A percentile compares a stretch with the other conserved stretches of the same genome.
These are phyloP conservation scores for Cladosporium halotolerans DNA, from an alignment of 2,329 filamentous ascomycete genomes.

Conservation along the genomic window DNA sequence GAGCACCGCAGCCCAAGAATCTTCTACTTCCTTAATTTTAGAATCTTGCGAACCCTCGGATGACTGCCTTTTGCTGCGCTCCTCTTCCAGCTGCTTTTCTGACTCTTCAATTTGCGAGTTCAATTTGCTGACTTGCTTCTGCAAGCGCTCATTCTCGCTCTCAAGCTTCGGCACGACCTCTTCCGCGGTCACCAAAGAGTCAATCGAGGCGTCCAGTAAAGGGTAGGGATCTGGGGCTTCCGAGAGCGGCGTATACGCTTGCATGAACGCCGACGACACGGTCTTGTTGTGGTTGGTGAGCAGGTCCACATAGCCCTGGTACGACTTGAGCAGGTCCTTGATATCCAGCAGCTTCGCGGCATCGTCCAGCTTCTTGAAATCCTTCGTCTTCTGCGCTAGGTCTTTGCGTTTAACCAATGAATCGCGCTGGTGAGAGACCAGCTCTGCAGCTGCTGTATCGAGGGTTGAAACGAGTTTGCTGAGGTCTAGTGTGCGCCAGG, in stretches of 20 bases:
- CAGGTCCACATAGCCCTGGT: constrained; percentile 95
- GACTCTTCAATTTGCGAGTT: constrained; percentile 77
- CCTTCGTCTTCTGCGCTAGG: constrained; percentile 97
- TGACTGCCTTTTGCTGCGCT: constrained; percentile 64
- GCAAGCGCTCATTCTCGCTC: constrained; percentile 83
- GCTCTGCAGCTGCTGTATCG: constrained; percentile 89
- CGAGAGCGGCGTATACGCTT: constrained; percentile 85
- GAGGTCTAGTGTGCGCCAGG: constrained; percentile 91
- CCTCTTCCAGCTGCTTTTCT: constrained; percentile 72
- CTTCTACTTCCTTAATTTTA: constrained; percentile 82
- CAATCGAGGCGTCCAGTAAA: constrained; percentile 89
- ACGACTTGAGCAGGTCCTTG: constrained; percentile 79
- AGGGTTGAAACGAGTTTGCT: constrained; percentile 75
- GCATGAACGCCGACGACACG: constrained; percentile 86
- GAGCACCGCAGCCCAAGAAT: constrained; percentile 82
- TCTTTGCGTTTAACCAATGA: constrained; percentile 96
- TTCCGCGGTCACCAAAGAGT: constrained; percentile 84
- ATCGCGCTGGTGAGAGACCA: constrained; percentile 87
- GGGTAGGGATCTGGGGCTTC: constrained; percentile 97
- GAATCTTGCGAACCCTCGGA: constrained; percentile 71
- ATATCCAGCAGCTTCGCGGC: constrained; percentile 77
- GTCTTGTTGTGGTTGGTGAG: constrained; percentile 94
- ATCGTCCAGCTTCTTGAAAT: constrained; percentile 92
- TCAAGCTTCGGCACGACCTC: constrained; percentile 85
- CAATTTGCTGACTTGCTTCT: constrained; percentile 67